Conservation (phyloP, 352 stramenopile species). For the Globisporangium splendens region DNA sequence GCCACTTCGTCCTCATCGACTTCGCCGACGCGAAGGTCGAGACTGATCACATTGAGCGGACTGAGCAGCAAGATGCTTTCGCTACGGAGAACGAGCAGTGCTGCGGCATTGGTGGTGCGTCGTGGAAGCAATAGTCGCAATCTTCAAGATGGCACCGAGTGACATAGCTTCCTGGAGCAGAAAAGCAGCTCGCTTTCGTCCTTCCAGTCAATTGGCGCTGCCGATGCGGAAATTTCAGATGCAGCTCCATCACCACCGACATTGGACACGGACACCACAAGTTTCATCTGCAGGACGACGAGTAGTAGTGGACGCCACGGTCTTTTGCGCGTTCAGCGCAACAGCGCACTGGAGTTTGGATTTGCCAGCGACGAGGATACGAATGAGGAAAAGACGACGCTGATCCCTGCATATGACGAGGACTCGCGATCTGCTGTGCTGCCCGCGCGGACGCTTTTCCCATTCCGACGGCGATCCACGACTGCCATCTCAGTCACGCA, state of each 20-base stretch:
- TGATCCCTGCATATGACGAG: not conserved
- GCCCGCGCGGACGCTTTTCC: slow-evolving; percentile 1
- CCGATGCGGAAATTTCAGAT: no score
- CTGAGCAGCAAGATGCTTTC: slow-evolving; percentile 13
- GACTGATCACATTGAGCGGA: slow-evolving; percentile 15
- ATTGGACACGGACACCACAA: slow-evolving; percentile 17
- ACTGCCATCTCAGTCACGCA: not conserved
- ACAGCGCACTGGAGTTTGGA: slow-evolving; percentile 8
- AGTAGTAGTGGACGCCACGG: slow-evolving; percentile 14
- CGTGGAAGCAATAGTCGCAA: slow-evolving; percentile 11
- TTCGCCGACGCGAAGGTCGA: slow-evolving; percentile 5
- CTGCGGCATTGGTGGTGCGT: slow-evolving; percentile 1
- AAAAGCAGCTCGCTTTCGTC: not conserved
- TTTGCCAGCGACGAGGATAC: not conserved
- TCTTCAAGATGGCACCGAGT: slow-evolving; percentile 7
- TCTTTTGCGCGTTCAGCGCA: slow-evolving; percentile 25
- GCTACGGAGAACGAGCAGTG: slow-evolving; percentile 2
- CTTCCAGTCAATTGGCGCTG: not conserved
- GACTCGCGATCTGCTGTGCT: slow-evolving; percentile 2
- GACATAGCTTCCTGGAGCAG: slow-evolving; percentile 10
- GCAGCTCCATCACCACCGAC: no score
- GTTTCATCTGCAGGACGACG: slow-evolving; percentile 24
- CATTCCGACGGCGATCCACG: slow-evolving; percentile 10
- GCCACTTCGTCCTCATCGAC: not conserved
- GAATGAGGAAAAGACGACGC: slow-evolving; percentile 4